Conservation (phyloP, 768 basidiomycete species). For the Collybia sp. region DNA sequence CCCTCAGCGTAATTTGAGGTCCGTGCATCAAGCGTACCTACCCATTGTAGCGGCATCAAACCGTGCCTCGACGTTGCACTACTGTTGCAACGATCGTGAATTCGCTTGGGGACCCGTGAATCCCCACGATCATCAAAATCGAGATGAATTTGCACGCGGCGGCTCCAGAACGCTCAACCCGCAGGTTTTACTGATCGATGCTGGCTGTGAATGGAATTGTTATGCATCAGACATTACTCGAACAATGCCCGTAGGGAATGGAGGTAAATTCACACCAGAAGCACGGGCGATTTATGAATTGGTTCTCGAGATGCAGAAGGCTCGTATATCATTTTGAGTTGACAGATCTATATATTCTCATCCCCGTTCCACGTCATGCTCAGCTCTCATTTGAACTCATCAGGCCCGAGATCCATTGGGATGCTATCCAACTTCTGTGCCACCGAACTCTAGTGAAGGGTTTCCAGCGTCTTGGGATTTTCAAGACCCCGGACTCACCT, state of each 20-base stretch:
- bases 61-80: slow-evolving; percentile 87
- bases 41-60: slow-evolving; percentile 89
- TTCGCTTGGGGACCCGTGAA: slow-evolving; percentile 81
- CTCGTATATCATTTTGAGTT: slow-evolving; percentile 15
- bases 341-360: slow-evolving; percentile 5
- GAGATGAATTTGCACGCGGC: slow-evolving; percentile 36
- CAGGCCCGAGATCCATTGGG: slow-evolving; percentile 86
- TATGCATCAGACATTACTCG: slow-evolving; percentile 60
- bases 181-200: slow-evolving; percentile 87
- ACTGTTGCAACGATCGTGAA: slow-evolving; percentile 88
- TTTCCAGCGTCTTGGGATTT: slow-evolving; percentile 82
- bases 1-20: slow-evolving; percentile 32
- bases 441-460: slow-evolving; percentile 80
- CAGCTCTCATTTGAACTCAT: slow-evolving; percentile 68
- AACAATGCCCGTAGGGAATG: slow-evolving; percentile 91
- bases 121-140: slow-evolving; percentile 51
- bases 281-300: slow-evolving; percentile 81
- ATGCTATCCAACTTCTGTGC: slow-evolving; percentile 77
- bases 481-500: slow-evolving; percentile 51
- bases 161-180: slow-evolving; percentile 41
- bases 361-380: background rate
- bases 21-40: slow-evolving; percentile 85
- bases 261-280: slow-evolving; percentile 81
- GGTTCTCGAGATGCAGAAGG: slow-evolving; percentile 88
- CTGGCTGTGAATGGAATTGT: slow-evolving; percentile 82